phyloP scores from a whole-genome alignment of 2,329 filamentous ascomycete genomes.

The Leptographium wingfieldii region DNA sequence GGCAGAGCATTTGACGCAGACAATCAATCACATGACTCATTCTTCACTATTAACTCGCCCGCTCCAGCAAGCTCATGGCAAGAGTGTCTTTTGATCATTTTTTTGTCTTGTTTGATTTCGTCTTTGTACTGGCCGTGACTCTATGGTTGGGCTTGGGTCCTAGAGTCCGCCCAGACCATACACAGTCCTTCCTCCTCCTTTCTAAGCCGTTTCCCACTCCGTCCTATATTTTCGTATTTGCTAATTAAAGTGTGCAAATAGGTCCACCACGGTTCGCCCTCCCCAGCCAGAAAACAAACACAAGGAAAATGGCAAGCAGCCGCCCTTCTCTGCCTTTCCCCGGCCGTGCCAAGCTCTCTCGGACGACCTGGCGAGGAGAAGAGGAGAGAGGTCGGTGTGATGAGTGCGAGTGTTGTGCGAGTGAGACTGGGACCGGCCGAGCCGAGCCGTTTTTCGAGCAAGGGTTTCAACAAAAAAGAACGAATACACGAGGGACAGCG shows the following conservation, averaged over 20 bases:
- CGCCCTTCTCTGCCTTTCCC: neutral
- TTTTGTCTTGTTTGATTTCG: slow-evolving; percentile 7
- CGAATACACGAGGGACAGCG: slow-evolving; percentile 20
- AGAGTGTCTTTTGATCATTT: slow-evolving; percentile 1
- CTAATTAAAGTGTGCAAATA: neutral
- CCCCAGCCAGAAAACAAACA: neutral
- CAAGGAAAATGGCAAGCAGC: neutral
- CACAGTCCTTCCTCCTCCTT: neutral
- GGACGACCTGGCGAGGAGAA: neutral
- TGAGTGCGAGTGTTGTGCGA: neutral
- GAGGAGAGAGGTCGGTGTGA: neutral
- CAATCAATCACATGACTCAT: no score
- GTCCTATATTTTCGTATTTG: slow-evolving; percentile 1
- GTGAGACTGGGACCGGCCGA: neutral
- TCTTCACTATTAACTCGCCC: neutral
- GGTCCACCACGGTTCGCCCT: neutral
- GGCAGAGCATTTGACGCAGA: neutral
- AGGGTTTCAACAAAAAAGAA: neutral
- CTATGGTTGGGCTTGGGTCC: neutral
- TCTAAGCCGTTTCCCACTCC: neutral
- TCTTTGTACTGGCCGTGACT: neutral
- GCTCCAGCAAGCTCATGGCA: neutral
- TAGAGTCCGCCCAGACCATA: neutral
- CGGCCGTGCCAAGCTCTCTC: neutral
- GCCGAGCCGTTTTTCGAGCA: neutral